Percentiles rank a stretch among this genome's conserved stretches.
Evolutionary conservation across 257 asterid species (phyloP).

Genomic region (Parsonsia alboflavescens): DNA sequence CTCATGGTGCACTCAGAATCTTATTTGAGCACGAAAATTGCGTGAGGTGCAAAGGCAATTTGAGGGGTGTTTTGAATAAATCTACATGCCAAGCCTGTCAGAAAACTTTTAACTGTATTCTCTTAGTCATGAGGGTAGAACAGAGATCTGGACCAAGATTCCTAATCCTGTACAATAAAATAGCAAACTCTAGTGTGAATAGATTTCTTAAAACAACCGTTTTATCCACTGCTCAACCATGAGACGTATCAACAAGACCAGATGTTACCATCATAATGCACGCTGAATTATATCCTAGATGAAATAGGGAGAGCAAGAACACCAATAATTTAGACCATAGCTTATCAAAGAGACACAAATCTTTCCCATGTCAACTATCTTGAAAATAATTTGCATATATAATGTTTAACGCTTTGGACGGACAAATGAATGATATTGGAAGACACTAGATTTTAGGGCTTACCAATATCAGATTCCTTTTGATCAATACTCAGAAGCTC

Average conservation of each 20-base stretch:
- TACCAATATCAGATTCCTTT: constrained; percentile 75
- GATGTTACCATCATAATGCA: neutral
- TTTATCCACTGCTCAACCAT: neutral
- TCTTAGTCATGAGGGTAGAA: neutral
- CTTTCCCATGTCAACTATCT: neutral
- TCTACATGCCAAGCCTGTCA: neutral
- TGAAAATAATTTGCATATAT: neutral
- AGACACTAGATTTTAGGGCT: neutral
- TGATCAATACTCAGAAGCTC: constrained; percentile 43
- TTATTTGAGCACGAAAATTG: neutral
- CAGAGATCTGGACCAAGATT: neutral
- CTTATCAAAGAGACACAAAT: neutral
- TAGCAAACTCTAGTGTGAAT: neutral
- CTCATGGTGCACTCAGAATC: neutral
- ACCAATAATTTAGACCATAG: neutral
- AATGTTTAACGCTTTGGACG: neutral
- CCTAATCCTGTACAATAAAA: neutral
- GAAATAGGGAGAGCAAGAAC: neutral
- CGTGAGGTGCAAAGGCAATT: no score
- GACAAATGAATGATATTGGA: neutral
- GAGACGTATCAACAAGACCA: neutral
- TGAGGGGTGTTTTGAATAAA: neutral
- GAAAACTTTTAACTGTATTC: neutral
- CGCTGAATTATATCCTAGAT: no score
- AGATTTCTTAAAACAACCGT: neutral